These are phyloP conservation scores for Beauveria pseudobassiana DNA, from an alignment of 2,329 filamentous ascomycete genomes.

Conservation along the genomic window DNA sequence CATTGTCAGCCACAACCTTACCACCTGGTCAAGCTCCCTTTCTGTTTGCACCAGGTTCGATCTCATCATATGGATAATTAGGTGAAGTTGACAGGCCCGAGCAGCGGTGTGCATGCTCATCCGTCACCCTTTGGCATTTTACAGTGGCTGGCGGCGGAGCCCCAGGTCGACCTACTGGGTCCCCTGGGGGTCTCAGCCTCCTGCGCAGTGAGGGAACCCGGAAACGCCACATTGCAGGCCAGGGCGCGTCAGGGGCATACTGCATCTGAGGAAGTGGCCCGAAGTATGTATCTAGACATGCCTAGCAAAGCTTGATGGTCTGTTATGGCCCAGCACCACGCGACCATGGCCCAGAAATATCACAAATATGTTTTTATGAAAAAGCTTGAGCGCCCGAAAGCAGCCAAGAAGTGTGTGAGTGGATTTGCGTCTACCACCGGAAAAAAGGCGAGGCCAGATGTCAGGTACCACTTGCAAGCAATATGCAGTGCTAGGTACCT, in stretches of 20 bases:
- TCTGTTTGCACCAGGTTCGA: not conserved
- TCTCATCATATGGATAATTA: no score
- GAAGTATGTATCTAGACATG: no score
- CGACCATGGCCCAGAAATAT: not conserved
- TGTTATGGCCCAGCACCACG: not conserved
- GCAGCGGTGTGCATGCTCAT: not conserved
- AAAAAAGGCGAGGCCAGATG: not conserved
- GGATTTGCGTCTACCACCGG: not conserved
- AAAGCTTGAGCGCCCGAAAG: no score
- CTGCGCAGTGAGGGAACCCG: no score
- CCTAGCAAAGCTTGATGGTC: not conserved
- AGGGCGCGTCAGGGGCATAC: no score
- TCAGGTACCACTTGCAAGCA: not conserved
- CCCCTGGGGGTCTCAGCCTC: not conserved
- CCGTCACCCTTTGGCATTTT: not conserved
- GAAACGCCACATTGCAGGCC: no score
- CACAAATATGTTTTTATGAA: no score
- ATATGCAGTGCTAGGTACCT: not conserved
- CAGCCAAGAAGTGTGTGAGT: not conserved
- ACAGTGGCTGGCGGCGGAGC: not conserved
- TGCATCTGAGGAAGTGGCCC: no score
- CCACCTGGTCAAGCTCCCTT: not conserved
- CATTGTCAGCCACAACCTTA: not conserved
- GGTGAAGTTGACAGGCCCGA: not conserved
- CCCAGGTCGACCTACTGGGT: not conserved